A percentile compares a stretch with the other conserved stretches of the same genome.
phyloP scores from a whole-genome alignment of 768 basidiomycete genomes.

The Mycena indigotica region DNA sequence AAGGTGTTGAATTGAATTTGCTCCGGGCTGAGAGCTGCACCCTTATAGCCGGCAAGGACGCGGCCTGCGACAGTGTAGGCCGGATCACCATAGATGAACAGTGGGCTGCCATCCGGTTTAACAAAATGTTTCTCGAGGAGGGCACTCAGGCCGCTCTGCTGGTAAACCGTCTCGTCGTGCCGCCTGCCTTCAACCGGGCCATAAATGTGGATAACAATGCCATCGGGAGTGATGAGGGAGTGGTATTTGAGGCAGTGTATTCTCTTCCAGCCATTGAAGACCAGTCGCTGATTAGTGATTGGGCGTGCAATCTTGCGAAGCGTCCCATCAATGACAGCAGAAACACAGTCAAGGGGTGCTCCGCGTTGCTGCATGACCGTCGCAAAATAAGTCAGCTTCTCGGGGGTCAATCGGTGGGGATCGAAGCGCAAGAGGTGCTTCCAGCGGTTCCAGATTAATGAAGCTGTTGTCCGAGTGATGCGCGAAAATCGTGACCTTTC shows the following conservation, averaged over 20 bases:
- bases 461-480: slow-evolving; percentile 14
- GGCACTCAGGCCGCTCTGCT: slow-evolving; percentile 16
- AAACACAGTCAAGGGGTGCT: slow-evolving; percentile 11
- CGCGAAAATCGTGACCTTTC: slow-evolving; percentile 21
- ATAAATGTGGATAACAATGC: slow-evolving; percentile 21
- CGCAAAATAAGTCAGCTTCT: slow-evolving; percentile 7
- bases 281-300: slow-evolving; percentile 17
- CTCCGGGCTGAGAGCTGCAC: slow-evolving; percentile 10
- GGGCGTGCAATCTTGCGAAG: slow-evolving; percentile 7
- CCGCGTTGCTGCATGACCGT: slow-evolving; percentile 1
- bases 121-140: slow-evolving; percentile 20
- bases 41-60: slow-evolving; percentile 20
- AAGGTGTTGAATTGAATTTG: slow-evolving; percentile 18
- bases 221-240: slow-evolving; percentile 17
- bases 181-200: slow-evolving; percentile 22
- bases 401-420: slow-evolving; percentile 4
- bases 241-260: slow-evolving; percentile 20
- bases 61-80: slow-evolving; percentile 15
- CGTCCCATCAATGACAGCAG: slow-evolving; percentile 18
- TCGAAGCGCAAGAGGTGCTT: not conserved
- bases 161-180: slow-evolving; percentile 22
- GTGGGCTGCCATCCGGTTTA: slow-evolving; percentile 7
- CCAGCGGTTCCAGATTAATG: slow-evolving; percentile 13
- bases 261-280: slow-evolving; percentile 23
- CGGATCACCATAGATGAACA: slow-evolving; percentile 23